These are phyloP conservation scores for Yamadazyma spencermartinsiae DNA, from an alignment of 1,139 yeast species.

Conservation along the genomic window DNA sequence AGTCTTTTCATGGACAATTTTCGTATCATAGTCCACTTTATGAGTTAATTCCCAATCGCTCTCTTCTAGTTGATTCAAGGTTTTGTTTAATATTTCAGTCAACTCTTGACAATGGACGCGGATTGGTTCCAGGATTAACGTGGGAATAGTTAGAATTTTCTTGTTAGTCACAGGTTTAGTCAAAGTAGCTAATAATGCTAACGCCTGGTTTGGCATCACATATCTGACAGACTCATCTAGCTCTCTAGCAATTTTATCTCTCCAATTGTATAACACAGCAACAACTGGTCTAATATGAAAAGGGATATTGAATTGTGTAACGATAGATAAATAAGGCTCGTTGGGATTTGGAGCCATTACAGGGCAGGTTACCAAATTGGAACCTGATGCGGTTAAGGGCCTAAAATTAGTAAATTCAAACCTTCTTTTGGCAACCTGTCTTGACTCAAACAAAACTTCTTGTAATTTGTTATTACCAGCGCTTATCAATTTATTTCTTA, in stretches of 20 bases:
- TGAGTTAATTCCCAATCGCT: constrained; percentile 34
- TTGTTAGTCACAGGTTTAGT: constrained; percentile 56
- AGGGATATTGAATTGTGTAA: constrained; percentile 68
- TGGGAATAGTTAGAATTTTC: constrained; percentile 56
- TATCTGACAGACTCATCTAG: constrained; percentile 84
- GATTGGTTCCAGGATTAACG: constrained; percentile 55
- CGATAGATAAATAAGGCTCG: constrained; percentile 60
- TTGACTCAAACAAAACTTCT: constrained; percentile 71
- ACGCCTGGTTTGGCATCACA: constrained; percentile 78
- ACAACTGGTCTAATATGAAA: constrained; percentile 55
- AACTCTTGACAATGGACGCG: constrained; percentile 57
- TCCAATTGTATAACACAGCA: constrained; percentile 72
- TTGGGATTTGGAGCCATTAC: constrained; percentile 45
- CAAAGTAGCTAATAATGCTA: constrained; percentile 60
- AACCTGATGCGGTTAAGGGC: constrained; percentile 36
- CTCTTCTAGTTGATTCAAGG: constrained; percentile 30
- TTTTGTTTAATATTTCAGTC: constrained; percentile 51
- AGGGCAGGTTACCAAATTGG: constrained; percentile 44
- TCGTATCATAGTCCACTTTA: constrained; percentile 11
- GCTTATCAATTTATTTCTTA: constrained; percentile 64
- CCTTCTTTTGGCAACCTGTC: constrained; percentile 78
- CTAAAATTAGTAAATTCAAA: constrained; percentile 73
- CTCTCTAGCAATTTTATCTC: constrained; percentile 72
- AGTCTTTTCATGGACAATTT: not conserved
- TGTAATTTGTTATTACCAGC: constrained; percentile 22